phyloP scores from a whole-genome alignment of 1,139 yeast genomes.

The Chernovozyma sophiae-reginae region DNA sequence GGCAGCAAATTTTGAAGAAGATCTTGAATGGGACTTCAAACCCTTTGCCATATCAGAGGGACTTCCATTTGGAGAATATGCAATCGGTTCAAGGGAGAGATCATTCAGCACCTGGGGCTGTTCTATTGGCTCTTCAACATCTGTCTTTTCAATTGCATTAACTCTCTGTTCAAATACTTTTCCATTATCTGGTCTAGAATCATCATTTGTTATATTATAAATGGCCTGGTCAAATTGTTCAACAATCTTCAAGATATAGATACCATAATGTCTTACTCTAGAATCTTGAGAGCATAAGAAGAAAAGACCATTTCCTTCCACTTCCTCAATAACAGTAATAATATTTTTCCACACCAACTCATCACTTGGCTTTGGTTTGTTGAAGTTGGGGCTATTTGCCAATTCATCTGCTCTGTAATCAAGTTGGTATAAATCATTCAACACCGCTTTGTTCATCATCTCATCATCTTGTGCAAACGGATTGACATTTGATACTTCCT shows the following conservation, averaged over 20 bases:
- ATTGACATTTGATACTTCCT: slow-evolving; percentile 7
- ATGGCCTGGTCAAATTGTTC: slow-evolving; percentile 84
- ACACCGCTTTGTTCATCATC: slow-evolving; percentile 36
- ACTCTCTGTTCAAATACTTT: background rate
- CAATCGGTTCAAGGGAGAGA: background rate
- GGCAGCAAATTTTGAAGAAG: slow-evolving; percentile 72
- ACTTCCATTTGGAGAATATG: background rate
- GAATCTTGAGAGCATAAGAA: slow-evolving; percentile 88
- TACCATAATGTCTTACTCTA: slow-evolving; percentile 66
- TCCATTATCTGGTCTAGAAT: background rate
- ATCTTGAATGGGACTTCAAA: slow-evolving; percentile 44
- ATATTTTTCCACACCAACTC: slow-evolving; percentile 76
- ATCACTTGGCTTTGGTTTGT: slow-evolving; percentile 44
- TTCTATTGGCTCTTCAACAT: background rate
- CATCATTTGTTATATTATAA: slow-evolving; percentile 37
- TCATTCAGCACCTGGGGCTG: background rate
- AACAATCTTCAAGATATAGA: slow-evolving; percentile 68
- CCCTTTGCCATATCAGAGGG: slow-evolving; percentile 4
- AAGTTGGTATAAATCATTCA: slow-evolving; percentile 43
- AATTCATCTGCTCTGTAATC: slow-evolving; percentile 37
- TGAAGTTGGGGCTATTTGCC: slow-evolving; percentile 13
- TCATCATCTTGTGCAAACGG: slow-evolving; percentile 28
- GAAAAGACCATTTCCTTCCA: slow-evolving; percentile 92
- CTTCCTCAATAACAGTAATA: slow-evolving; percentile 83
- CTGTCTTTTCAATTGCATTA: too few species aligned